Base-by-base conservation (phyloP, 2,329 filamentous ascomycete species). In the Trichoderma asperellum region DNA sequence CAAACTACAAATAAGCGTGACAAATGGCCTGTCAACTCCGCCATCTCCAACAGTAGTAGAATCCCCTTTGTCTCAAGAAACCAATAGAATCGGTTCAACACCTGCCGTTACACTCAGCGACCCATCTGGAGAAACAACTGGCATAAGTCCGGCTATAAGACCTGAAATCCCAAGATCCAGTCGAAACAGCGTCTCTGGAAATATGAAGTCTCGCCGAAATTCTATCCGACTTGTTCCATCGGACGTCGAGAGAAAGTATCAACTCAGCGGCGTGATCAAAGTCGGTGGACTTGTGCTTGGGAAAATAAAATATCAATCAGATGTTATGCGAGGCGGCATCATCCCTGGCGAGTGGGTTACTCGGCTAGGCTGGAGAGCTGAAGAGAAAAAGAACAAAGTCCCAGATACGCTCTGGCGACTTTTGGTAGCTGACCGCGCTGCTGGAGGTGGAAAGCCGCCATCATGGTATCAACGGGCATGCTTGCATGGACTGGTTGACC, bases 241-340 rank as follows among this genome's bases (percentile, higher is more conserved):
- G 12, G 59, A 62, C 8, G 59, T 62, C 5, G 59, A 62, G 59
- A 49, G 59, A 18, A 62, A 29, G 24, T 62, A 49, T n/a, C 59
- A 62, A 35, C 59, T 62, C 24, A 62, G 59, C 8, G 59, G 59
- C 21, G 27, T 62, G 3, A 62, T 62, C 2, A 34, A 18, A 8
- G 59, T 52, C 14, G 16, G 37, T 5, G 59, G 59, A 14, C 18
- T 62, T 49, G 16, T 47, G 40, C 24, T 62, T 34, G 59, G 59
- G 5, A 11, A 32, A 14, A 62, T 62, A 5, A 62, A 11, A 16
- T 18, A 34, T 11, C 59, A 62, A 18, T 62, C 59, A 3, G 59
- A 62, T n/a, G 59, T 62, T n/a, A 49, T 62, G 37, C 59, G 59
- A 11, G 59, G 59, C 8, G 59, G 59, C 40, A 62, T 62, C 40